Percentiles rank a stretch among this genome's conserved stretches.
These are phyloP conservation scores for Microcyclosporella mali DNA, from an alignment of 2,329 filamentous ascomycete genomes.

Conservation along the genomic window DNA sequence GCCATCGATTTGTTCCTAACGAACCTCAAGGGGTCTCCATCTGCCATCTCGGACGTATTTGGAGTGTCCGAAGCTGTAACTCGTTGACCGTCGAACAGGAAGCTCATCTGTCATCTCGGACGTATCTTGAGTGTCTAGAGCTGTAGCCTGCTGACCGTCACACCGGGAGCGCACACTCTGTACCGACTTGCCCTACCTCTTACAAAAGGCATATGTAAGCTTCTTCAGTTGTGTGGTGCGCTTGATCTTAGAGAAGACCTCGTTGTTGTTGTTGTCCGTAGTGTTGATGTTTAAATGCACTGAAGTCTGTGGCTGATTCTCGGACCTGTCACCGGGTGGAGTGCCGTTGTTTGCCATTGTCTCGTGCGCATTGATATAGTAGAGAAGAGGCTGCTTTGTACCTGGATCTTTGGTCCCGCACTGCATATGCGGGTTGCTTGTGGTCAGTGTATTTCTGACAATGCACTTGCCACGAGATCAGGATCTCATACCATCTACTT, in stretches of 20 bases:
- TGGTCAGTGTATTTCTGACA: too few relatives aligned
- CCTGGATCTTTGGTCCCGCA: too few relatives aligned
- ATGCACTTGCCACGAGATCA: too few relatives aligned
- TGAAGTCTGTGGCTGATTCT: slow-evolving; percentile 38
- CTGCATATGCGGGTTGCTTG: too few relatives aligned
- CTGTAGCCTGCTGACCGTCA: too few relatives aligned
- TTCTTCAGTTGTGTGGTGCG: slow-evolving; percentile 91
- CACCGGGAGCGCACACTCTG: slow-evolving; percentile 76
- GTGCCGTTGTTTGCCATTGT: slow-evolving; percentile 44
- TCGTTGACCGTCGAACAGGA: slow-evolving; percentile 91
- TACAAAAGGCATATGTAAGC: slow-evolving; percentile 96
- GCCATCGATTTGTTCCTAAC: slow-evolving; percentile 96
- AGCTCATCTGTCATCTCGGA: too few relatives aligned
- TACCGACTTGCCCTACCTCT: slow-evolving; percentile 82
- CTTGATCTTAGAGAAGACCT: slow-evolving; percentile 99
- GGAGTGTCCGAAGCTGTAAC: slow-evolving; percentile 86
- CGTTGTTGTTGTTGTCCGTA: slow-evolving; percentile 98
- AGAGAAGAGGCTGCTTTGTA: too few relatives aligned
- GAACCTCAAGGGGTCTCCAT: slow-evolving; percentile 92
- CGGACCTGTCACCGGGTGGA: slow-evolving; percentile 33
- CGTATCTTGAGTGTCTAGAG: too few relatives aligned
- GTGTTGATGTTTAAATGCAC: slow-evolving; percentile 99
- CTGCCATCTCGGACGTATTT: slow-evolving; percentile 88
- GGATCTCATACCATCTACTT: too few relatives aligned
- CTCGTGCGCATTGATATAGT: slow-evolving; percentile 35